Evolutionary conservation across 306 rosid genomes (phyloP).

Genomic region (Lathyrus sativus): DNA sequence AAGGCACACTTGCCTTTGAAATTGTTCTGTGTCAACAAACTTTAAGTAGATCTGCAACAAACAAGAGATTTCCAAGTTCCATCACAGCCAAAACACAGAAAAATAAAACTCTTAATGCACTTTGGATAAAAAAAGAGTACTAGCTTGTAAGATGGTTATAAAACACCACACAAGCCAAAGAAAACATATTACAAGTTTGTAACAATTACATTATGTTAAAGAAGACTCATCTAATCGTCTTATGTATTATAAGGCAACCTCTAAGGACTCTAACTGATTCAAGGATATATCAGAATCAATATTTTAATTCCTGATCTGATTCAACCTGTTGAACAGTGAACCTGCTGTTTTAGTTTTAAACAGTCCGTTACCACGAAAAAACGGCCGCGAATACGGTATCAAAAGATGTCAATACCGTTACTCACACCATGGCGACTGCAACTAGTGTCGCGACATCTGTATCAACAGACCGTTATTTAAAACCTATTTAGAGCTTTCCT

Average conservation of each 20-base stretch:
- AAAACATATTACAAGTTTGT: not conserved
- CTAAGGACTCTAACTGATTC: conserved; percentile 6
- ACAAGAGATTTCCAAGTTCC: conserved; percentile 28
- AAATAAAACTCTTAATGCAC: not conserved
- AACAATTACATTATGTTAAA: not conserved
- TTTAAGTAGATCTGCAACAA: conserved; percentile 47
- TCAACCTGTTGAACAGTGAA: not conserved
- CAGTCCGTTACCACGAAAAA: too few relatives aligned
- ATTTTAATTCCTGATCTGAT: not conserved
- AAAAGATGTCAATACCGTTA: too few relatives aligned
- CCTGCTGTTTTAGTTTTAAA: not conserved
- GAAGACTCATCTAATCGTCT: not conserved
- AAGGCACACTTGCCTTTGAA: conserved; percentile 54
- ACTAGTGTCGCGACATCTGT: too few relatives aligned
- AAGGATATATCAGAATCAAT: conserved; percentile 2
- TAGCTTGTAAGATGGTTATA: not conserved
- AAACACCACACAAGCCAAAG: too few relatives aligned
- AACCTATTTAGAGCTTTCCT: too few relatives aligned
- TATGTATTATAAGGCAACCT: not conserved
- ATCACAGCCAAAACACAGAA: conserved; percentile 13
- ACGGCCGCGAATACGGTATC: too few relatives aligned
- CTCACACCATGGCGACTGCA: too few relatives aligned
- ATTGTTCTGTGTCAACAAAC: conserved; percentile 58
- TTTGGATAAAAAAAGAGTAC: conserved; percentile 8
- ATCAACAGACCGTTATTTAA: too few relatives aligned